Evolutionary conservation across 1,139 yeast genomes (phyloP).

Genomic region (Chernovozyma aurita): DNA sequence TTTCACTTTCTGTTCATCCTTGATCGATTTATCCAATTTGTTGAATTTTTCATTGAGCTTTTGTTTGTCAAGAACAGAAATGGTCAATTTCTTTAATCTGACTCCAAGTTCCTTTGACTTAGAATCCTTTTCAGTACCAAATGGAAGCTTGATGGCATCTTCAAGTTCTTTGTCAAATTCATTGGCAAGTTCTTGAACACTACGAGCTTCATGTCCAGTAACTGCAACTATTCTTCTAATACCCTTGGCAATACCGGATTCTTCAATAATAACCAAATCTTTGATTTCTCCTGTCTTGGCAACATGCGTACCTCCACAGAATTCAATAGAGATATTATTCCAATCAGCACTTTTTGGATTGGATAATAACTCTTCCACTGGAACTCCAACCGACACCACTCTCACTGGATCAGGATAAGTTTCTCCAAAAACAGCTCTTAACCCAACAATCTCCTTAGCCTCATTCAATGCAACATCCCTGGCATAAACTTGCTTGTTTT

Average conservation of each 20-base stretch:
- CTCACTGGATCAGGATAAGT: constrained; percentile 98
- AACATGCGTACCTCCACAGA: constrained; percentile 99
- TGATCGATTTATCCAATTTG: constrained; percentile 77
- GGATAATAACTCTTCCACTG: constrained; percentile 74
- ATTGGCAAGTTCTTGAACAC: constrained; percentile 77
- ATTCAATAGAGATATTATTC: constrained; percentile 78
- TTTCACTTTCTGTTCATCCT: constrained; percentile 80
- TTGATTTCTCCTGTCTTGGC: constrained; percentile 89
- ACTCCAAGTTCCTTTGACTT: constrained; percentile 81
- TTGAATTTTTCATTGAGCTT: constrained; percentile 69
- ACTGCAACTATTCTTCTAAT: constrained; percentile 97
- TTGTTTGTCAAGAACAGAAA: constrained; percentile 79
- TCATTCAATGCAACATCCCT: constrained; percentile 71
- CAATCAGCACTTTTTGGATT: constrained; percentile 72
- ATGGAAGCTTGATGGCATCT: constrained; percentile 52
- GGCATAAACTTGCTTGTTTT: constrained; percentile 69
- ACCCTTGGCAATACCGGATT: constrained; percentile 97
- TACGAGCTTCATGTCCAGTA: constrained; percentile 86
- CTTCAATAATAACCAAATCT: constrained; percentile 85
- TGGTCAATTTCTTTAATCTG: constrained; percentile 71
- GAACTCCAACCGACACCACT: constrained; percentile 91
- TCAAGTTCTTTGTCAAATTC: constrained; percentile 63
- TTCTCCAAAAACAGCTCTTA: constrained; percentile 98
- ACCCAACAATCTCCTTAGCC: constrained; percentile 75
- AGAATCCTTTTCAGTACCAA: constrained; percentile 72